These are phyloP conservation scores for Emmonsiellopsis sp. DNA, from an alignment of 2,329 filamentous ascomycete genomes.

Conservation along the genomic window DNA sequence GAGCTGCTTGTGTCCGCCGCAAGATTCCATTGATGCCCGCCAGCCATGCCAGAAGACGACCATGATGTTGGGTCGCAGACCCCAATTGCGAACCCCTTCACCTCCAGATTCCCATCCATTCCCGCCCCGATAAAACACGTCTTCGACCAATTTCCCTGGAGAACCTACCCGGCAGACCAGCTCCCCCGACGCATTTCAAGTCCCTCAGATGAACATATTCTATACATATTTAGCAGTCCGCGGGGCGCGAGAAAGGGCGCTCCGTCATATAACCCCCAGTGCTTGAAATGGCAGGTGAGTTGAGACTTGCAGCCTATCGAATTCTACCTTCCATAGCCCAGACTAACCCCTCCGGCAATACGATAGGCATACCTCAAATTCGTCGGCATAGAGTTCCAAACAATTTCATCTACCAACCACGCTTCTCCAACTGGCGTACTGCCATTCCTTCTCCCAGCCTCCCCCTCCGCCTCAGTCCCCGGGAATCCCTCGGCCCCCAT, in stretches of 20 bases:
- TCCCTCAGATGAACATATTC: constrained; percentile 42
- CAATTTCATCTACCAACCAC: constrained; percentile 76
- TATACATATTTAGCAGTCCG: constrained; percentile 69
- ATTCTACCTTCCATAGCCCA: background rate
- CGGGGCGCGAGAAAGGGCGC: constrained; percentile 51
- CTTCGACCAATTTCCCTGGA: constrained; percentile 76
- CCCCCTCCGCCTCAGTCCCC: constrained; percentile 17
- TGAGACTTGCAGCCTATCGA: background rate
- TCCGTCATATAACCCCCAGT: constrained; percentile 84
- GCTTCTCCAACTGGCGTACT: constrained; percentile 82
- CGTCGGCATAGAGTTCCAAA: constrained; percentile 56
- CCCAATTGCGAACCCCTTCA: constrained; percentile 9
- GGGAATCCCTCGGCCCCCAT: constrained; percentile 40
- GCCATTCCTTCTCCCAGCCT: constrained; percentile 67
- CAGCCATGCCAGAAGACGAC: constrained; percentile 18
- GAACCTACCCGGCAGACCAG: constrained; percentile 64
- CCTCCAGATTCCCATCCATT: constrained; percentile 30
- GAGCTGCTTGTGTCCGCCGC: background rate
- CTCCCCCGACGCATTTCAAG: constrained; percentile 56
- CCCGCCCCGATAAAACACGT: constrained; percentile 70
- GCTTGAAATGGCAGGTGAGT: constrained; percentile 89
- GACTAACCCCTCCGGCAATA: background rate
- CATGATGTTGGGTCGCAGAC: constrained; percentile 5
- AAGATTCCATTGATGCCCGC: constrained; percentile 11
- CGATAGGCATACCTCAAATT: constrained; percentile 76